Evolutionary conservation across 2,329 filamentous ascomycete genomes (phyloP), one percentile per base, ranked within the genome.

Genomic region (Exophiala sp.): DNA sequence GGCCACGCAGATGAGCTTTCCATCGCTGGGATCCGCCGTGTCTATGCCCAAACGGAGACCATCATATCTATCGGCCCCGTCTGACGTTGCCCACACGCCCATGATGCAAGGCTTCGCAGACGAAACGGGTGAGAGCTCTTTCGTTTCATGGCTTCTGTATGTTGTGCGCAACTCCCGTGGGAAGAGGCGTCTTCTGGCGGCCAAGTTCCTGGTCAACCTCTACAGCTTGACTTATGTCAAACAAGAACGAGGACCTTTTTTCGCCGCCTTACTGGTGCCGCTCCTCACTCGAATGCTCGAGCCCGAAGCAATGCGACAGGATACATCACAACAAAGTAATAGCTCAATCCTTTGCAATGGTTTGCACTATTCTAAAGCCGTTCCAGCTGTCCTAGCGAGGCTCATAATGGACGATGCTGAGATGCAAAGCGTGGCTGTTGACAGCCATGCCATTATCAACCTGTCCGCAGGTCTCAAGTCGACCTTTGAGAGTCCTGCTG

Each of bases 341-440:
- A 18, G 55, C 11, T 34, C 45, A 18, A 36, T 52, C 29, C 32
- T 57, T 7, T 47, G 42, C 33, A 67, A 68, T 42, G 70, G 68
- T 2, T 50, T 71, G 24, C 68, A 71, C 39, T 71, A 75, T 10
- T 64, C 72, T 10, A 73, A 74, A 18, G 82, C 83, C 58, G 84
- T 88, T 1, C 89, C 91, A 6, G 79, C 83, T 1, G 81, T 95
- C 9, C 76, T 97, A 50, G 89, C 90, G 12, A 83, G 85, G 42
- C 77, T 97, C 36, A 84, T 96, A 14, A 83, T 84, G 21, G 89
- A 94, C 65, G 90, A 86, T 67, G 83, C 87, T 56, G 79, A 82
- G 54, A 77, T 97, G 49, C 92, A 97, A 70, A 88, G 86, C 63
- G 85, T 89, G 35, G 90, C 91, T 0, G 86, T 86, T 40, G 89